These are phyloP conservation scores for Ceratocystis albifundus DNA, from an alignment of 2,329 filamentous ascomycete genomes.

Conservation along the genomic window DNA sequence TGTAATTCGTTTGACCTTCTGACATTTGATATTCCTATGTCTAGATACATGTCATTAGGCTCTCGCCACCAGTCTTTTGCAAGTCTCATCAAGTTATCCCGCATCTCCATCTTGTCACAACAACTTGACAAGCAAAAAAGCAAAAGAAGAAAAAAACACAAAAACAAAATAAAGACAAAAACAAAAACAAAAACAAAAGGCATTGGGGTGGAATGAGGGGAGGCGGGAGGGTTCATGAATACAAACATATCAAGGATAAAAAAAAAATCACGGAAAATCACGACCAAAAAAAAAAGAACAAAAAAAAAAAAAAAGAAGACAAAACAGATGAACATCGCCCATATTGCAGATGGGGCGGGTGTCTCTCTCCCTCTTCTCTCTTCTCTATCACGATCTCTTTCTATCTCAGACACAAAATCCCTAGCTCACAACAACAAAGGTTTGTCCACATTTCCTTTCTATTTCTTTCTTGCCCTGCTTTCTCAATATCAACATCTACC, in stretches of 20 bases:
- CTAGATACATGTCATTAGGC: too few species aligned
- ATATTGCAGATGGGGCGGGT: background rate
- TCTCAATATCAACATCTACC: background rate
- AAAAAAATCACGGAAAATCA: background rate
- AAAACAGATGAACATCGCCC: background rate
- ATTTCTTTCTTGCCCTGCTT: background rate
- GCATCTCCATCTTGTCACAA: too few species aligned
- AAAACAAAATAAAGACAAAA: too few species aligned
- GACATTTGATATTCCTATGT: too few species aligned
- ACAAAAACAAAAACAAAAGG: too few species aligned
- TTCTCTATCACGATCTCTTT: background rate
- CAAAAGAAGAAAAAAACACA: too few species aligned
- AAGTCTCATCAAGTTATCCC: too few species aligned
- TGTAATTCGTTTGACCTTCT: too few species aligned
- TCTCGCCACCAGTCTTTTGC: too few species aligned
- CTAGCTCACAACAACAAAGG: background rate
- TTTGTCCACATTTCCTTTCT: background rate
- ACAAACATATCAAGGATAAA: background rate
- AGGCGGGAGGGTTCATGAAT: background rate
- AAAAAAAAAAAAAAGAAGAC: background rate
- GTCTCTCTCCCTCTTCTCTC: too few species aligned
- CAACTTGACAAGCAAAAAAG: too few species aligned
- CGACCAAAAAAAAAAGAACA: background rate
- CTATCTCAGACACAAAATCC: background rate
- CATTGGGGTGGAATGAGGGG: too few species aligned